Base-by-base conservation (phyloP, 495 filamentous ascomycete genomes). In the Cenococcum geophilum region DNA sequence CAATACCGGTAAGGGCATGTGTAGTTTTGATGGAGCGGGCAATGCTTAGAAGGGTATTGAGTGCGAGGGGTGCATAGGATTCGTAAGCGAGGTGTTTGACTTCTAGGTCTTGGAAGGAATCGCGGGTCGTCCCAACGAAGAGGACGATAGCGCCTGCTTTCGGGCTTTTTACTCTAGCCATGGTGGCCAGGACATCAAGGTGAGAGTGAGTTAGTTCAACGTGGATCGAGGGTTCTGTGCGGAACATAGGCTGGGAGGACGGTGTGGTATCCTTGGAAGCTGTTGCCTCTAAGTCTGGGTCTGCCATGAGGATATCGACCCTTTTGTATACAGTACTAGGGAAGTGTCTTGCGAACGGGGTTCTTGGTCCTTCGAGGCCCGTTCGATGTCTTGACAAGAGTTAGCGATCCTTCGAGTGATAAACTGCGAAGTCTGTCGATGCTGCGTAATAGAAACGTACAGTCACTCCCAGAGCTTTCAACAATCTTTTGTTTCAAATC, bases 81-180 rank as follows among this genome's bases (percentile, higher is more conserved):
- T 85, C 86, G 76, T 97, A 97, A 53, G 83, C 78, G 2, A 97
- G 85, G 42, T 87, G 80, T 1, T 82, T 78, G 60, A 98, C 93
- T 12, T 88, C 75, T 60, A 87, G 86, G 58, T 75, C 76, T 48
- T 80, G 78, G 76, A 96, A 97, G 70, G 83, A 86, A 73, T 96
- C 84, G 47, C 93, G 82, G 10, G 93, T 97, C 21, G 92, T 96
- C 52, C 93, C 88, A 22, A 85, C 86, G 75, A 97, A 97, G 34
- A 97, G 72, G 21, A 96, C 86, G 48, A 96, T 88, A 47, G 92
- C 92, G 34, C 92, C 92, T 9, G 92, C 92, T 68, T 84, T 78
- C 23, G 89, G 86, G 60, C 85, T 89, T 60, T 85, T 84, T 43
- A 95, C 87, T 49, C 78, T 78, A 54, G 84, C 73, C 43, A 92